These are phyloP conservation scores for Hibiscus tridactylites DNA, from an alignment of 345 rosid species.

Conservation along the genomic window DNA sequence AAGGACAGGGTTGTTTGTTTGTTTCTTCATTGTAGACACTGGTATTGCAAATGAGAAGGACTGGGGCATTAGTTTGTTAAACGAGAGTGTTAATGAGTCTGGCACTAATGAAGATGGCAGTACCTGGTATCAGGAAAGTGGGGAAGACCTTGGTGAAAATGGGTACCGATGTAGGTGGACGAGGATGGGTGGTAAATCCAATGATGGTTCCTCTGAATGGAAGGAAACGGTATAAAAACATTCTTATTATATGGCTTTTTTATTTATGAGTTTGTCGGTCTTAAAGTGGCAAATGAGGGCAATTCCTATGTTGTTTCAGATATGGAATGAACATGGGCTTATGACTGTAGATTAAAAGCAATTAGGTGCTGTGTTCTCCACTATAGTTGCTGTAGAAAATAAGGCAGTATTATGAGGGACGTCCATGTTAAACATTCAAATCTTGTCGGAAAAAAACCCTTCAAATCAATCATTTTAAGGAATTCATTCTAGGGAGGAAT, in stretches of 20 bases:
- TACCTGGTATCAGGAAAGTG: constrained; percentile 85
- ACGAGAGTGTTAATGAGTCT: constrained; percentile 70
- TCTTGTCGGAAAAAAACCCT: no score
- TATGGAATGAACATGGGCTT: neutral
- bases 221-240: neutral
- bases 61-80: constrained; percentile 85
- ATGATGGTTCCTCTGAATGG: neutral
- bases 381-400: neutral
- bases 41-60: constrained; percentile 99
- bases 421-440: no score
- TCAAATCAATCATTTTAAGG: neutral
- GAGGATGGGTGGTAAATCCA: constrained; percentile 72
- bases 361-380: neutral
- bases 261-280: constrained; percentile 2
- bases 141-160: constrained; percentile 75
- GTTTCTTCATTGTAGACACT: constrained; percentile 53
- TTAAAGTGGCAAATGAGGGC: neutral
- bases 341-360: neutral
- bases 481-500: neutral
- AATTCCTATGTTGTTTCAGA: neutral
- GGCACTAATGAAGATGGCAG: constrained; percentile 91
- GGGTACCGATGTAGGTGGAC: constrained; percentile 97
- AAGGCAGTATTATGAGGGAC: neutral
- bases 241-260: constrained; percentile 3
- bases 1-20: constrained; percentile 1